Evolutionary conservation across 208 protist genomes (phyloP).

Genomic region (Wallacemonas rigidus): DNA sequence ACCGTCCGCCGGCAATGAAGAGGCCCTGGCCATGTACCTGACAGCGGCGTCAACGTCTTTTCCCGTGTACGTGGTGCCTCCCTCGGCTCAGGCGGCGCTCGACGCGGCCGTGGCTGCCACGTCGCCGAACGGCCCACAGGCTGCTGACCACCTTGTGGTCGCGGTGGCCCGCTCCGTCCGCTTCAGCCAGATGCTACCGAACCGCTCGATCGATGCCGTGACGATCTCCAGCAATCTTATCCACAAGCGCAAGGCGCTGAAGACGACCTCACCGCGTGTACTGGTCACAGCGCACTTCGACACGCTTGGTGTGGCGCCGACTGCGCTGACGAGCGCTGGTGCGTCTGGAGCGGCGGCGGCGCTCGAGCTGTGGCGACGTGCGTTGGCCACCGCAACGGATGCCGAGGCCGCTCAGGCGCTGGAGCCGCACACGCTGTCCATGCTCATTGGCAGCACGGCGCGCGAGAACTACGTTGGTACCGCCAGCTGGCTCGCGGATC

Average conservation of each 20-base stretch:
- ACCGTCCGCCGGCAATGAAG: constrained; percentile 50
- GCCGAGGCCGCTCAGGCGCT: background rate
- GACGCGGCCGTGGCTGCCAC: background rate
- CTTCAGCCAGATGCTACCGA: constrained; percentile 30
- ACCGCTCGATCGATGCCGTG: constrained; percentile 40
- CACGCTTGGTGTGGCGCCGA: constrained; percentile 68
- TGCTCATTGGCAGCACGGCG: constrained; percentile 68
- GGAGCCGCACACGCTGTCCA: constrained; percentile 43
- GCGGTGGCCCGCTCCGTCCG: constrained; percentile 41
- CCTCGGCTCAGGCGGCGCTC: background rate
- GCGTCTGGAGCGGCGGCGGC: constrained; percentile 58
- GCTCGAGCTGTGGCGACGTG: constrained; percentile 73
- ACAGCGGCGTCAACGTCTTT: constrained; percentile 18
- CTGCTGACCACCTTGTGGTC: constrained; percentile 46
- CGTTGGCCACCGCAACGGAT: constrained; percentile 29
- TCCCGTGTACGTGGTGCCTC: constrained; percentile 62
- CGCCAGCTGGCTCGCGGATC: constrained; percentile 42
- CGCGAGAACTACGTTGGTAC: constrained; percentile 81
- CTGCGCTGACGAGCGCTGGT: constrained; percentile 46
- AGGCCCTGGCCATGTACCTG: constrained; percentile 41
- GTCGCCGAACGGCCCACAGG: constrained; percentile 18
- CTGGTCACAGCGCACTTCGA: constrained; percentile 76
- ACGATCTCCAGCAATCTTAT: constrained; percentile 38
- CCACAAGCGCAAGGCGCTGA: constrained; percentile 34
- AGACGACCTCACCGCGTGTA: constrained; percentile 34